Percentiles rank a stretch among this genome's conserved stretches.
phyloP scores from a whole-genome alignment of 1,284 basidiomycete species.

The Xerocomus amazonicus region DNA sequence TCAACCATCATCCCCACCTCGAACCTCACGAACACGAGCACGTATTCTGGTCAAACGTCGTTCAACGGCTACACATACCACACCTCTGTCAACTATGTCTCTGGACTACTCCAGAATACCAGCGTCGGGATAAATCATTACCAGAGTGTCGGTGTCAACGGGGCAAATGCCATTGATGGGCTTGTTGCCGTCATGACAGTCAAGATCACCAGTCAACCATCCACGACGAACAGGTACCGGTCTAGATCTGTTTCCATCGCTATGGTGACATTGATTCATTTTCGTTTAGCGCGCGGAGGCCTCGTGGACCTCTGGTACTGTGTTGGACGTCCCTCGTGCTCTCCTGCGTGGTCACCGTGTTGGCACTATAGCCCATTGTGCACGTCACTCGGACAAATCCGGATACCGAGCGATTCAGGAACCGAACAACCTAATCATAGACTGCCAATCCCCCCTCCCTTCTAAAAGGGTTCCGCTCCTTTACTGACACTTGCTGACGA shows the following conservation, averaged over 20 bases:
- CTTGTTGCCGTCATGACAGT: conserved; percentile 81
- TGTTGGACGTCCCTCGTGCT: conserved; percentile 19
- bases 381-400: neutral
- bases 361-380: conserved; percentile 7
- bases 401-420: neutral
- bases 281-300: conserved; percentile 16
- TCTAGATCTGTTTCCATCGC: neutral
- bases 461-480: neutral
- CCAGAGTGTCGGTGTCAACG: conserved; percentile 54
- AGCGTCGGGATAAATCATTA: conserved; percentile 80
- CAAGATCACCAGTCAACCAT: conserved; percentile 52
- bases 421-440: neutral
- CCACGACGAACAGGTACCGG: conserved; percentile 19
- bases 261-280: neutral
- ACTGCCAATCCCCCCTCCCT: neutral
- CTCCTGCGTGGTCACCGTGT: conserved; percentile 12
- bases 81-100: conserved; percentile 62
- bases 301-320: conserved; percentile 6
- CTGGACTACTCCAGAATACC: conserved; percentile 65
- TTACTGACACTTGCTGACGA: conserved; percentile 8
- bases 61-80: conserved; percentile 66
- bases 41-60: conserved; percentile 55
- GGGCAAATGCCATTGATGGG: conserved; percentile 74
- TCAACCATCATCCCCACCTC: conserved; percentile 48
- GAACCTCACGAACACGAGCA: conserved; percentile 49